Conservation (phyloP, 257 asterid species). For the Solanum neorickii region DNA sequence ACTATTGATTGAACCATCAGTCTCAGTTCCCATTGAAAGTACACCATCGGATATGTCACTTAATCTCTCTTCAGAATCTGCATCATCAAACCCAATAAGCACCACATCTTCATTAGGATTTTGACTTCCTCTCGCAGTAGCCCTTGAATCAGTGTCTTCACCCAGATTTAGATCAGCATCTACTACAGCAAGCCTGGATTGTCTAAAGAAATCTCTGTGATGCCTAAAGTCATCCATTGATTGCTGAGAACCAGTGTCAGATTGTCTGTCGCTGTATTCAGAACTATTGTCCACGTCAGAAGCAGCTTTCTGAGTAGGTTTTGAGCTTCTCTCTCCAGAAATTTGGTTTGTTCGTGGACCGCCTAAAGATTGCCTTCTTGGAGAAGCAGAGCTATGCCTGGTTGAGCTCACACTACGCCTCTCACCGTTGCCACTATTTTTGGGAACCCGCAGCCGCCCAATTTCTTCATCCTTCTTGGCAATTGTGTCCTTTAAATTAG, state of each 20-base stretch:
- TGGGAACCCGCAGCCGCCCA: constrained; percentile 34
- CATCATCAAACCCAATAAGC: constrained; percentile 70
- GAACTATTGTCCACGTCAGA: constrained; percentile 67
- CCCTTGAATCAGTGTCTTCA: constrained; percentile 26
- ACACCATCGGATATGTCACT: constrained; percentile 95
- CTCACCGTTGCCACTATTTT: constrained; percentile 33
- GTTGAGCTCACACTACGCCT: constrained; percentile 9
- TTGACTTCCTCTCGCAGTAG: constrained; percentile 22
- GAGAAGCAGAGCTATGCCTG: constrained; percentile 54
- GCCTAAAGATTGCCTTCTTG: constrained; percentile 49
- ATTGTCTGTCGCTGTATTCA: constrained; percentile 72
- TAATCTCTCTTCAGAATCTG: constrained; percentile 76
- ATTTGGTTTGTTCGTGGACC: constrained; percentile 22
- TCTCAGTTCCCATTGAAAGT: constrained; percentile 91
- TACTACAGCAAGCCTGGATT: constrained; percentile 54
- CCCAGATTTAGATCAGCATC: constrained; percentile 17
- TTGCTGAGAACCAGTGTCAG: constrained; percentile 83
- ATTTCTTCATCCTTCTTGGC: constrained; percentile 77
- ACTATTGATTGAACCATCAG: constrained; percentile 74
- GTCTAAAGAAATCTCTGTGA: constrained; percentile 64
- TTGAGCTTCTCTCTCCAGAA: constrained; percentile 26
- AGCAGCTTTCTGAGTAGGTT: constrained; percentile 37
- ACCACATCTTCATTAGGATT: constrained; percentile 43
- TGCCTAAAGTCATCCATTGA: constrained; percentile 67
- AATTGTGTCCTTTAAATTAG: constrained; percentile 57